phyloP scores from a whole-genome alignment of 2,329 filamentous ascomycete genomes.

The Trichoderma semiorbis region DNA sequence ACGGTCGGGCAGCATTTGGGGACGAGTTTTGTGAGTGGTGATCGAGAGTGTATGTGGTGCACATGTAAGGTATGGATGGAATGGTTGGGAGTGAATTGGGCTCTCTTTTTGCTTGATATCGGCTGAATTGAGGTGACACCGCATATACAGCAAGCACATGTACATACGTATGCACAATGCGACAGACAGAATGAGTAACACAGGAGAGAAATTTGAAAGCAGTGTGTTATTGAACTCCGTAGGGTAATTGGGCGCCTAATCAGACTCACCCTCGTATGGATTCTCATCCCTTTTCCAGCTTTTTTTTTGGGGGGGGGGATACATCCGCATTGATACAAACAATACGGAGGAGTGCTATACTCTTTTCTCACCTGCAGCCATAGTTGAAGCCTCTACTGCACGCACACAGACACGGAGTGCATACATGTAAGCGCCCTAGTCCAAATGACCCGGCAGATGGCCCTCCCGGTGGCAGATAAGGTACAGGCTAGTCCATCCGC shows the following conservation, averaged over 20 bases:
- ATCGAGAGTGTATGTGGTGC: neutral
- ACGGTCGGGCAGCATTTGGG: neutral
- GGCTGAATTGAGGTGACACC: neutral
- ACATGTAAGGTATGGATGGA: neutral
- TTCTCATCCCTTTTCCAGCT: neutral
- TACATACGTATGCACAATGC: neutral
- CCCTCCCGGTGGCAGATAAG: conserved; percentile 10
- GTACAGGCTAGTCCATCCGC: neutral
- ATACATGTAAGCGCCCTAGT: neutral
- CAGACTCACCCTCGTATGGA: neutral
- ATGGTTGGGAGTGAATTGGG: conserved; percentile 20
- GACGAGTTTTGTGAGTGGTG: neutral
- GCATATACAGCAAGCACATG: neutral
- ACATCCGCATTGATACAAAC: neutral
- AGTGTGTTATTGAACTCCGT: neutral
- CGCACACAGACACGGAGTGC: neutral
- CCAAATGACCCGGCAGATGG: neutral
- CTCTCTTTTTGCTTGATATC: neutral
- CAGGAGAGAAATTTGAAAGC: neutral
- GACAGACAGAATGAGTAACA: neutral
- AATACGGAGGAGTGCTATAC: neutral
- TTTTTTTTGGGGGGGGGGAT: neutral
- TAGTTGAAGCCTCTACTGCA: neutral
- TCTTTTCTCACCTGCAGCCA: neutral
- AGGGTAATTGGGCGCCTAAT: neutral